Base-by-base conservation (phyloP, 2,329 filamentous ascomycete species). In the Aspergillus chevalieri region DNA sequence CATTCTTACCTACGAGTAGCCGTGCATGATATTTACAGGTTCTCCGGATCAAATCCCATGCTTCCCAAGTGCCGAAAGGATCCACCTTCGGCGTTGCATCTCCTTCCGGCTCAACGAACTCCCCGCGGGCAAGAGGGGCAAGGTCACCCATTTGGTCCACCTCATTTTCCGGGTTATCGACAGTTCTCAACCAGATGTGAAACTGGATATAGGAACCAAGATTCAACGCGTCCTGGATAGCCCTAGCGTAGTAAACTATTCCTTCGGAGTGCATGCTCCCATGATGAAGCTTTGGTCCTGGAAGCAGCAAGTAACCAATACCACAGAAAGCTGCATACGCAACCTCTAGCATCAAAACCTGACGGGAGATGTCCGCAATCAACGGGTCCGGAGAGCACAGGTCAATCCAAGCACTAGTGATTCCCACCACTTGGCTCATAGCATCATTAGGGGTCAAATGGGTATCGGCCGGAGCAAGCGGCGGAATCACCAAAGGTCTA, bases 251-350 rank as follows among this genome's bases (percentile, higher is more conserved):
- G 61, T 90, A 88, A 0, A 85, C 72, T 62, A 77, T 80, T 14
- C 78, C 76, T 47, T 75, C 70, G 2, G 70, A 69, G 53, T 72
- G 63, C 44, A 68, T 57, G 39, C 76, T 77, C 50, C 78, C 77
- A 50, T 81, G 77, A 56, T 85, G 81, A 12, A 82, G 72, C 55
- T 80, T 80, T 3, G 93, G 93, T 0, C 90, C 90, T 1, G 86
- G 84, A 26, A 98, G 77, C 46, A 97, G 75, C 51, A 97, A 78
- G 68, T 87, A 94, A 49, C 84, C 83, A 44, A 93, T 80, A 33
- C 94, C 94, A 63, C 90, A 96, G 71, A 97, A 98, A 54, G 89
- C 91, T 55, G 94, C 93, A 71, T 96, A 98, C 44, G 89, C 87
- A 44, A 97, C 80, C 67, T 98, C 93, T 36, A 95, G 78, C 65